Evolutionary conservation across 768 basidiomycete species (phyloP).

Genomic region (Lactifluus rugatus): DNA sequence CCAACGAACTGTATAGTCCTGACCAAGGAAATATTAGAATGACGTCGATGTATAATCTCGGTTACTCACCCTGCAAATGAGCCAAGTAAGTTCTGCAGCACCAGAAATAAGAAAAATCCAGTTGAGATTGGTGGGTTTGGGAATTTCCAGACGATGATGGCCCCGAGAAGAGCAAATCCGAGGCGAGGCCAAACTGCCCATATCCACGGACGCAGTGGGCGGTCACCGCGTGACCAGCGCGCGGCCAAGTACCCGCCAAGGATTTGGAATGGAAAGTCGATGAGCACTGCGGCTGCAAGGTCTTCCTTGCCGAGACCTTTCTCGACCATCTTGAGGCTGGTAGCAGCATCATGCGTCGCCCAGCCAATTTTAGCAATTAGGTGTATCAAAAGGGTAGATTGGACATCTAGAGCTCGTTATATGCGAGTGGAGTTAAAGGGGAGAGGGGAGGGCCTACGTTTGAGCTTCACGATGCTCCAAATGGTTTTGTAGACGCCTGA

Average conservation of each 20-base stretch:
- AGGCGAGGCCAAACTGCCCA: conserved; percentile 86
- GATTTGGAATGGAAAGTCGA: conserved; percentile 98
- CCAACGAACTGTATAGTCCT: conserved; percentile 99
- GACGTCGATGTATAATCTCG: neutral
- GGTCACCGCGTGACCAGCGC: conserved; percentile 76
- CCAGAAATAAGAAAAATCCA: conserved; percentile 71
- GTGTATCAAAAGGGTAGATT: conserved; percentile 77
- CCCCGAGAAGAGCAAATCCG: conserved; percentile 58
- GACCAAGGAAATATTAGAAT: conserved; percentile 4
- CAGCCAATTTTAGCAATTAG: conserved; percentile 91
- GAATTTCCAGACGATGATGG: conserved; percentile 75
- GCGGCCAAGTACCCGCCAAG: conserved; percentile 90
- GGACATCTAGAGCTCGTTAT: conserved; percentile 55
- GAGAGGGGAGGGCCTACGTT: conserved; percentile 46
- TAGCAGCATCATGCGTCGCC: conserved; percentile 86
- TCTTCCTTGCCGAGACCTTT: conserved; percentile 95
- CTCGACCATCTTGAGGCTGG: conserved; percentile 89
- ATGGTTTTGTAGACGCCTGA: conserved; percentile 87
- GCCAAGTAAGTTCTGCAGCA: conserved; percentile 71
- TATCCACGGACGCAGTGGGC: conserved; percentile 79
- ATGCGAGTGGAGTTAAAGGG: neutral
- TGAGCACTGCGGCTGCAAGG: conserved; percentile 86
- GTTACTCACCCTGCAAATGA: conserved; percentile 72
- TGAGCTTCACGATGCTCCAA: conserved; percentile 85
- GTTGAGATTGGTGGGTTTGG: conserved; percentile 64